A percentile compares a stretch with the other conserved stretches of the same genome.
These are phyloP conservation scores for Phytophthora sp. DNA, from an alignment of 352 stramenopile genomes.

Conservation along the genomic window DNA sequence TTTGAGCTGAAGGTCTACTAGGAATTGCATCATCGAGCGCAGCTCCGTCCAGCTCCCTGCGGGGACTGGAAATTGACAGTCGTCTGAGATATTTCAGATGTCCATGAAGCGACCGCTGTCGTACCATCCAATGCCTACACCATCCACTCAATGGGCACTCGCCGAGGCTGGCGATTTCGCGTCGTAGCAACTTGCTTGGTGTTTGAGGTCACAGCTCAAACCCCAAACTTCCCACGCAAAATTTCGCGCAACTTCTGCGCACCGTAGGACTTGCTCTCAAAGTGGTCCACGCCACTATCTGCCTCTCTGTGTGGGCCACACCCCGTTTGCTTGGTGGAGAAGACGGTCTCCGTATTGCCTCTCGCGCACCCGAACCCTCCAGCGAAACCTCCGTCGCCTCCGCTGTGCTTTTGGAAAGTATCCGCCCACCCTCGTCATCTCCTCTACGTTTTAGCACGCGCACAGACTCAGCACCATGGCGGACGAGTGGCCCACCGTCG, in stretches of 20 bases:
- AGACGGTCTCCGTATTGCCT: conserved; percentile 20
- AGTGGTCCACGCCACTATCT: conserved; percentile 32
- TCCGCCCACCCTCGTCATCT: conserved; percentile 26
- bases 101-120: no score
- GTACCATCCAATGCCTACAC: neutral
- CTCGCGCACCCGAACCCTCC: conserved; percentile 21
- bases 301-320: conserved; percentile 34
- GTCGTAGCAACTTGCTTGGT: neutral
- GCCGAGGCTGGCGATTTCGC: neutral
- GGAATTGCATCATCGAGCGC: no score
- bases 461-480: conserved; percentile 53
- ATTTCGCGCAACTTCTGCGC: conserved; percentile 6
- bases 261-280: neutral
- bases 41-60: no score
- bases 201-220: neutral
- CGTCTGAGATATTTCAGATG: no score
- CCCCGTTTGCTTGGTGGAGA: conserved; percentile 24
- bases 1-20: no score
- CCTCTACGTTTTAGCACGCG: neutral
- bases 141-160: conserved; percentile 1
- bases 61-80: no score
- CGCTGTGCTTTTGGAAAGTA: conserved; percentile 31
- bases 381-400: conserved; percentile 33
- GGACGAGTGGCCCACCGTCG: conserved; percentile 87
- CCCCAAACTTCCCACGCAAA: conserved; percentile 6